phyloP scores from a whole-genome alignment of 1,284 basidiomycete genomes.

The Mycosarcoma maydis region DNA sequence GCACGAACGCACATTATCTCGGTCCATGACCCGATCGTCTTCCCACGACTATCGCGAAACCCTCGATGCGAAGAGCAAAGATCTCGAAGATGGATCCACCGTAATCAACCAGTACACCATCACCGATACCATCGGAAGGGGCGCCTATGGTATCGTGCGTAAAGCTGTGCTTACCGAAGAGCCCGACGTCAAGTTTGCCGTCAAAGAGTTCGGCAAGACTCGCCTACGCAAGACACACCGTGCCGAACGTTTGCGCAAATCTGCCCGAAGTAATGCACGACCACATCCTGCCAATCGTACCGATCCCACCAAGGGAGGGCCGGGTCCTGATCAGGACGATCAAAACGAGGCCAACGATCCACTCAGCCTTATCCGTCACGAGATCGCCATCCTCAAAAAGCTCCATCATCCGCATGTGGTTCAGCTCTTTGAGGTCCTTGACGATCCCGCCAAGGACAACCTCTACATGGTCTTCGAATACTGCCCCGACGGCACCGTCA shows the following conservation, averaged over 20 bases:
- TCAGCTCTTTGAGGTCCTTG: conserved; percentile 71
- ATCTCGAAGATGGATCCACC: conserved; percentile 59
- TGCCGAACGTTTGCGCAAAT: conserved; percentile 31
- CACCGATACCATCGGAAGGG: conserved; percentile 57
- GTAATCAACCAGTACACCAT: conserved; percentile 66
- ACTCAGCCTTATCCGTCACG: conserved; percentile 58
- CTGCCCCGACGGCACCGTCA: conserved; percentile 70
- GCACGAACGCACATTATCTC: conserved; percentile 20
- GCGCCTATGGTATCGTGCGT: conserved; percentile 61
- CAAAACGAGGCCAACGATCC: conserved; percentile 52
- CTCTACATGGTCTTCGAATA: conserved; percentile 70
- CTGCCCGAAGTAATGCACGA: conserved; percentile 3
- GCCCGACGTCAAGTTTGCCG: conserved; percentile 34
- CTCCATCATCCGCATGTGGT: conserved; percentile 69
- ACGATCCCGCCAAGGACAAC: conserved; percentile 70
- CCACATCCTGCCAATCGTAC: conserved; percentile 2
- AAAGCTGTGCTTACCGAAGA: conserved; percentile 52
- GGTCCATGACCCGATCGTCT: conserved; percentile 33
- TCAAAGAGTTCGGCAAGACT: conserved; percentile 66
- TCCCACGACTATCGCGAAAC: conserved; percentile 56
- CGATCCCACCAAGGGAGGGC: conserved; percentile 7
- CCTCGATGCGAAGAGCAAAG: conserved; percentile 58
- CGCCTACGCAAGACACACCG: conserved; percentile 54
- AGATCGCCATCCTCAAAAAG: conserved; percentile 63
- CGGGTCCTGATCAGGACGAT: conserved; percentile 1